Base-by-base conservation (phyloP, 2,329 filamentous ascomycete genomes). In the Xylariaceae sp. region DNA sequence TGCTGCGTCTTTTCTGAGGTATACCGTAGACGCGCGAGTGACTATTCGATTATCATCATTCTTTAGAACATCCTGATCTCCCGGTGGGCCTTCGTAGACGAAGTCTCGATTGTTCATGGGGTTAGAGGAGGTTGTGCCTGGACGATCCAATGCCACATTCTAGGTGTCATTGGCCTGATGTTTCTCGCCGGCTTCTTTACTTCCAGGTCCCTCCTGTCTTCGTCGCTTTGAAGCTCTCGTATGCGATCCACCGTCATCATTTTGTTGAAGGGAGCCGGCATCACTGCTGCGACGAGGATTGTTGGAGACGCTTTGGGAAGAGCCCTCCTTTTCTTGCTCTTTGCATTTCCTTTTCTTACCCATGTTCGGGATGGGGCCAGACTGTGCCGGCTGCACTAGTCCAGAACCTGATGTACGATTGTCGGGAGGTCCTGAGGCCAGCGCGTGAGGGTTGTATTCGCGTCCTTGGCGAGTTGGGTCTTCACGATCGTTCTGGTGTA, bases 141-240 rank as follows among this genome's bases (percentile, higher is more conserved):
- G 38, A 34, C 38, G n/a, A n/a, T n/a, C 48, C 46, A 49, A 56
- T 49, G 53, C 3, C 54, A 53, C 40, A 17, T 53, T 40, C 56
- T 57, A 58, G 33, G n/a, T 53, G 50, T 22, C 48, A 48, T 48
- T 47, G 48, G 44, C 44, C 27, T 49, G 38, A 33, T 32, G 16
- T 36, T 39, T 36, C 22, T 37, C 33, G 38, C 12, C 19, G 10
- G 40, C 33, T 20, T 32, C 41, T 34, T 45, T 17, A 14, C 35
- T 16, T 21, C 16, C n/a, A 23, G 29, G 22, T 21, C 47, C 35
- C 14, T 40, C 33, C 14, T 4, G 22, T n/a, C 25, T 33, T 7
- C 20, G 45, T 22, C 7, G 8, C 33, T 29, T 29, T 37, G 29
- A 35, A n/a, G n/a, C n/a, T n/a, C n/a, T n/a, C n/a, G n/a, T n/a